Evolutionary conservation across 1,139 yeast genomes (phyloP), one percentile per base, ranked within the genome.

Genomic region (Debaryomyces robertsiae): DNA sequence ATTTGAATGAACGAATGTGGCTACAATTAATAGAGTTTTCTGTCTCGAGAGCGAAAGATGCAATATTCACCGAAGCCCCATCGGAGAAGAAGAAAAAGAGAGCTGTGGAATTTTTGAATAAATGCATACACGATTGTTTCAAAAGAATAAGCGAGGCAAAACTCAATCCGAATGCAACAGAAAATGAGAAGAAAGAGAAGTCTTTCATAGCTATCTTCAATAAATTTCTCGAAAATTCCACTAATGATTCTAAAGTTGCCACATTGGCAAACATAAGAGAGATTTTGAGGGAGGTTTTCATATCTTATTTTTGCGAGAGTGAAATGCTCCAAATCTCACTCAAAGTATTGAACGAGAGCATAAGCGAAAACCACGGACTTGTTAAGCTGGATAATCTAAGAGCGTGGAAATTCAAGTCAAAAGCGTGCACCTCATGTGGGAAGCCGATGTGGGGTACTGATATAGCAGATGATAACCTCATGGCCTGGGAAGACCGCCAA

Each of bases 351-450:
- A 80, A 82, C 50, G 67, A 67, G 27, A 84, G 77, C 42, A 76
- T 81, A 3, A 76, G 65, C 52, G 61, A 64, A 28, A 73, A 71
- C 39, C 58, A 82, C 56, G 55, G 66, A 15, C 46, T 57, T 2
- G 57, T 81, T 2, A 65, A 70, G 9, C 49, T 54, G 1, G 67
- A 70, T 34, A 68, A 75, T 16, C 48, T 69, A 1, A 57, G 61
- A 39, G 95, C 95, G 0, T 82, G 91, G 87, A 63, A 79, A 1
- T 74, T 82, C 1, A 62, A 60, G 22, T 63, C 70, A 14, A 71
- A 75, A 38, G 73, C 68, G 36, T 88, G 96, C 60, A 82, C 84
- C 39, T 78, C 83, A 0, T 88, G 96, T 58, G 87, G 85, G 2
- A 79, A 77, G 47, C 63, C 64, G 24, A 61, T 87, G 29, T 79